Conservation (phyloP, 768 basidiomycete species). For the Boletus reticuloceps region DNA sequence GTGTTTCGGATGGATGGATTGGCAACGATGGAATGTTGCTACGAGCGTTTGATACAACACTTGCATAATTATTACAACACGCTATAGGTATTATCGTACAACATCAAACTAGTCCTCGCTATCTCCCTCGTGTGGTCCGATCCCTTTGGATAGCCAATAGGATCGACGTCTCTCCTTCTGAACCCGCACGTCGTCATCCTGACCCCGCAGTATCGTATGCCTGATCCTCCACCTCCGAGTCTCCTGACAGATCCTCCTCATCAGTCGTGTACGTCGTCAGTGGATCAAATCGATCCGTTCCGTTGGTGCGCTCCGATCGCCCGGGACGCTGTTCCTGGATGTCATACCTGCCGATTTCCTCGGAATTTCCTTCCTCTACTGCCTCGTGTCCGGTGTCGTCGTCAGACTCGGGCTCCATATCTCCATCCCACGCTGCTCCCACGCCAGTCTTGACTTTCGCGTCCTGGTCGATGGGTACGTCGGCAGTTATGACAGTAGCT, state of each 20-base stretch:
- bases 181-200: conserved; percentile 21
- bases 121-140: conserved; percentile 28
- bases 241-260: conserved; percentile 19
- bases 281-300: conserved; percentile 32
- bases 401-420: conserved; percentile 30
- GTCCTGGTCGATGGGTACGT: conserved; percentile 16
- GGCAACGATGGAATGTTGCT: not conserved
- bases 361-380: not conserved
- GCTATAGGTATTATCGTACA: not conserved
- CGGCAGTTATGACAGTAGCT: conserved; percentile 16
- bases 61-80: not conserved
- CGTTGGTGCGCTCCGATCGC: conserved; percentile 44
- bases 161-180: conserved; percentile 34
- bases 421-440: conserved; percentile 39
- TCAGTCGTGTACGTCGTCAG: conserved; percentile 52
- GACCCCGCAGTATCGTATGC: conserved; percentile 19
- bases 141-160: conserved; percentile 60
- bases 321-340: conserved; percentile 47
- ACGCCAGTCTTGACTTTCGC: conserved; percentile 25
- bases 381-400: conserved; percentile 12
- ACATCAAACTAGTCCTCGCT: conserved; percentile 1
- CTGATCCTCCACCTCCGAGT: conserved; percentile 9
- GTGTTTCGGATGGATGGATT: too few species aligned
- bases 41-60: not conserved
- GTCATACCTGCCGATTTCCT: conserved; percentile 49